Evolutionary conservation across 2,329 filamentous ascomycete genomes (phyloP).

Genomic region (Hymenoscyphus salicellus): DNA sequence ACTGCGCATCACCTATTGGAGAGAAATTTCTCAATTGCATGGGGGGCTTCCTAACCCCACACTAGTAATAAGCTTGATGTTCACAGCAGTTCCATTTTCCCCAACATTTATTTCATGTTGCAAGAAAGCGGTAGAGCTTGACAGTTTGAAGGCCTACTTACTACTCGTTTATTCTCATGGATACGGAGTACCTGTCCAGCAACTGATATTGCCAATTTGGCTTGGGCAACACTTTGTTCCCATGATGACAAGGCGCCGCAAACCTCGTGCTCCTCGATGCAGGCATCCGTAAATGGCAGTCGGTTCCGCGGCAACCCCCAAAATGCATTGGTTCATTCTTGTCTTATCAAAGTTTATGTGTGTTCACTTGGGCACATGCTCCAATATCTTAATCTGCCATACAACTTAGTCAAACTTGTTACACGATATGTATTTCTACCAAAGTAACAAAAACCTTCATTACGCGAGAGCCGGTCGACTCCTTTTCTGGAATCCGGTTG

Average conservation of each 20-base stretch:
- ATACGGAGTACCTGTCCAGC: too few species aligned
- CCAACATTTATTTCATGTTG: background rate
- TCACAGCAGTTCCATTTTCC: slow-evolving; percentile 18
- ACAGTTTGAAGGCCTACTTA: too few species aligned
- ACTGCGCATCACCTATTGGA: background rate
- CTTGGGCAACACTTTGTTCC: background rate
- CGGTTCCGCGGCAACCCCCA: background rate
- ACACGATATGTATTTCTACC: slow-evolving; percentile 14
- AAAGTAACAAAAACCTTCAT: too few species aligned
- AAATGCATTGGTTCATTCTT: background rate
- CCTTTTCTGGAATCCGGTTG: background rate
- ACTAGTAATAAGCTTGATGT: slow-evolving; percentile 27
- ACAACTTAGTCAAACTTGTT: slow-evolving; percentile 11
- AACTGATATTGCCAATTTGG: background rate
- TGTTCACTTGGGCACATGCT: background rate
- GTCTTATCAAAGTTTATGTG: background rate
- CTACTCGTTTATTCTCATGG: too few species aligned
- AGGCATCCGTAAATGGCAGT: slow-evolving; percentile 14
- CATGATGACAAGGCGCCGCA: background rate
- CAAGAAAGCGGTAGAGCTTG: too few species aligned
- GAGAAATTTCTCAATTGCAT: background rate
- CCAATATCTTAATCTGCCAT: background rate
- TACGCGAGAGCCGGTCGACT: background rate
- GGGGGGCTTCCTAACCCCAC: slow-evolving; percentile 1
- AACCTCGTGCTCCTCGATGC: slow-evolving; percentile 5